Conservation (phyloP, 768 basidiomycete species). For the Hebeloma cylindrosporum region DNA sequence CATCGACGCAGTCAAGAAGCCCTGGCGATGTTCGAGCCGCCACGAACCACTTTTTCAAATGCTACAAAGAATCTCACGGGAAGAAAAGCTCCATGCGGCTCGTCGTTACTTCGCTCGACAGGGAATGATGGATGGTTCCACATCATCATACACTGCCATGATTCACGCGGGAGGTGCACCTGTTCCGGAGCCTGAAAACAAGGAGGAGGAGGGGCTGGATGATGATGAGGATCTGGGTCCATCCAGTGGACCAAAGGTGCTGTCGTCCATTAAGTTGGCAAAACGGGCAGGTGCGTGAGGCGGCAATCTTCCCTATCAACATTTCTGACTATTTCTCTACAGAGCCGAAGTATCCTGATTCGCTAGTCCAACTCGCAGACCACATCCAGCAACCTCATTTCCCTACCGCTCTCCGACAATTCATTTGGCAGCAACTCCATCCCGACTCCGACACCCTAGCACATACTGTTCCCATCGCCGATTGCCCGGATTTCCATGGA, state of each 20-base stretch:
- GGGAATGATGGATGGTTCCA: constrained; percentile 18
- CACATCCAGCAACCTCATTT: constrained; percentile 18
- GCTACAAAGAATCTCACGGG: constrained; percentile 22
- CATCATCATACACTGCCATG: constrained; percentile 12
- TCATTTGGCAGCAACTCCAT: constrained; percentile 13
- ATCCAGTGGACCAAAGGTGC: constrained; percentile 3
- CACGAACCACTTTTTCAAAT: constrained; percentile 30
- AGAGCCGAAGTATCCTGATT: constrained; percentile 15
- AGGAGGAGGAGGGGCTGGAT: constrained; percentile 4
- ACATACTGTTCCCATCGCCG: constrained; percentile 5
- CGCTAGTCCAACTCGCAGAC: constrained; percentile 11
- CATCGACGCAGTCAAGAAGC: constrained; percentile 29
- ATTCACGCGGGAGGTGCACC: background rate
- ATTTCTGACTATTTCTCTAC: background rate
- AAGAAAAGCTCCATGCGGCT: constrained; percentile 24
- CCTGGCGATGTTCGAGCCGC: constrained; percentile 27
- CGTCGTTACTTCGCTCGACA: background rate
- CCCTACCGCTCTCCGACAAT: constrained; percentile 13
- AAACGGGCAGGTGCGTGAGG: constrained; percentile 4
- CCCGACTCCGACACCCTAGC: constrained; percentile 5
- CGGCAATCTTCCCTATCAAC: background rate
- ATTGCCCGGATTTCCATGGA: constrained; percentile 17
- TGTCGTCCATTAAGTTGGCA: constrained; percentile 15
- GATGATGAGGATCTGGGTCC: constrained; percentile 8
- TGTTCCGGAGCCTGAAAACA: too few species aligned